Conservation (phyloP, 163 green algal genomes). For the Chlamydomonas reinhardtii region DNA sequence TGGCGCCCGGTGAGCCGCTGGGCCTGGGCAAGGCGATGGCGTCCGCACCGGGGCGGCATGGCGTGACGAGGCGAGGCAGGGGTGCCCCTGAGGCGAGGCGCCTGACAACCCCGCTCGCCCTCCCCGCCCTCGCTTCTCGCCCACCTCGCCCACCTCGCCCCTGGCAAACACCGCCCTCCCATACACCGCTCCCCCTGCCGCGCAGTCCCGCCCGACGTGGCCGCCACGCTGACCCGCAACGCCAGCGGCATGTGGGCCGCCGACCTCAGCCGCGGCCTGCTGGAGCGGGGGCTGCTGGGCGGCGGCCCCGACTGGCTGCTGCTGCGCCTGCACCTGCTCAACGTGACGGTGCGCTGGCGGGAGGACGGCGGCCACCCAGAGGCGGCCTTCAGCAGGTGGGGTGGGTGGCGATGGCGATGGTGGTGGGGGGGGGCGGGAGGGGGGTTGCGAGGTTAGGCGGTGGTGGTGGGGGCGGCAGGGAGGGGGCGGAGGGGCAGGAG, state of each 20-base stretch:
- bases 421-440: neutral
- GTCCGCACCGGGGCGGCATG: too few species aligned
- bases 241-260: conserved; percentile 28
- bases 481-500: too few species aligned
- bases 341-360: neutral
- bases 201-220: conserved; percentile 13
- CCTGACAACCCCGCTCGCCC: too few species aligned
- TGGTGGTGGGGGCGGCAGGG: too few species aligned
- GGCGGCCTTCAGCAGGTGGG: conserved; percentile 36
- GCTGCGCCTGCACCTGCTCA: conserved; percentile 35
- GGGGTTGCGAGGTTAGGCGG: neutral
- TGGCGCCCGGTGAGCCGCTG: too few species aligned
- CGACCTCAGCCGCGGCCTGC: neutral
- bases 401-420: neutral
- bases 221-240: neutral
- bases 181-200: neutral
- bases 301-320: neutral
- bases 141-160: too few species aligned
- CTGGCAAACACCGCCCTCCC: too few species aligned
- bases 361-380: conserved; percentile 12
- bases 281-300: neutral
- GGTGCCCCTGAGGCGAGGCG: too few species aligned
- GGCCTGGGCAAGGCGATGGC: too few species aligned
- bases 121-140: too few species aligned
- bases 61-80: too few species aligned